Evolutionary conservation across 2,329 filamentous ascomycete genomes (phyloP).

Genomic region (Trichoderma asperellum): DNA sequence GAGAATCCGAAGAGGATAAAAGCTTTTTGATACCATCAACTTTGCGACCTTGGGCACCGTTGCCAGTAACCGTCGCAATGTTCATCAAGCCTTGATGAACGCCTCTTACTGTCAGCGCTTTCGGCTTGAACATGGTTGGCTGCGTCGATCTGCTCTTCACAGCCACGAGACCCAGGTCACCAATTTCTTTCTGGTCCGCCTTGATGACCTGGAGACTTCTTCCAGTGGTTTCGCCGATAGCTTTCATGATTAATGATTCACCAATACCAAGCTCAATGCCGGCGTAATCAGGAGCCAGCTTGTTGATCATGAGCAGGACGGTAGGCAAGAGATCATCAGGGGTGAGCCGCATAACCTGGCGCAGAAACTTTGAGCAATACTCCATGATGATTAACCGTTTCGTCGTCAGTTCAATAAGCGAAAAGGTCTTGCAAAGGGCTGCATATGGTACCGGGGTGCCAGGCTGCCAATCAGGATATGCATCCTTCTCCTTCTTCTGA

Average conservation of each 20-base stretch:
- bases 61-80: slow-evolving; percentile 85
- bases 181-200: slow-evolving; percentile 93
- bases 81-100: slow-evolving; percentile 87
- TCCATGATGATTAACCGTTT: slow-evolving; percentile 88
- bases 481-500: slow-evolving; percentile 69
- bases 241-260: slow-evolving; percentile 98
- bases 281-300: slow-evolving; percentile 93
- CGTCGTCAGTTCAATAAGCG: slow-evolving; percentile 89
- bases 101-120: slow-evolving; percentile 80
- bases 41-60: slow-evolving; percentile 87
- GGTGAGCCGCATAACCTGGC: slow-evolving; percentile 90
- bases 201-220: slow-evolving; percentile 89
- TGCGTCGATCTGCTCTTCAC: slow-evolving; percentile 95
- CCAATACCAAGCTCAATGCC: slow-evolving; percentile 98
- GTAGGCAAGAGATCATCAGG: slow-evolving; percentile 86
- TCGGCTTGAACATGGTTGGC: slow-evolving; percentile 98
- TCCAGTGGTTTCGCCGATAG: slow-evolving; percentile 92
- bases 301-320: slow-evolving; percentile 95
- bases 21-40: slow-evolving; percentile 96
- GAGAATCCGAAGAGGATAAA: slow-evolving; percentile 83
- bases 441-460: slow-evolving; percentile 91
- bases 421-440: slow-evolving; percentile 92
- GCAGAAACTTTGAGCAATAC: slow-evolving; percentile 86
- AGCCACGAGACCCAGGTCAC: slow-evolving; percentile 90
- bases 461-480: slow-evolving; percentile 93